phyloP scores from a whole-genome alignment of 2,329 filamentous ascomycete species.

The Anthostomella pinea region DNA sequence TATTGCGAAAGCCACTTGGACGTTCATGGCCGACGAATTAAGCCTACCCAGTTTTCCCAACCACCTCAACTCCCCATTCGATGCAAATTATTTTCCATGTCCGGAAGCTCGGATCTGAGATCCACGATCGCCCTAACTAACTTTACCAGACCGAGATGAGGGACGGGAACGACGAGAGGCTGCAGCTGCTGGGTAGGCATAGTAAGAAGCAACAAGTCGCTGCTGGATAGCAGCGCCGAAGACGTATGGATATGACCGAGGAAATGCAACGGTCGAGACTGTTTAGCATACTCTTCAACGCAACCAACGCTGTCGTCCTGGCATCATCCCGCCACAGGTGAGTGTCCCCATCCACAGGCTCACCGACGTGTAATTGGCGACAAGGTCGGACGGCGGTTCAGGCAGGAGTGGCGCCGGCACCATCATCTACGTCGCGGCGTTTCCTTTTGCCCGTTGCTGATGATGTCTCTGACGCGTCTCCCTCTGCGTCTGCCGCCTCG shows the following conservation, averaged over 20 bases:
- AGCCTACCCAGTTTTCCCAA: conserved; percentile 13
- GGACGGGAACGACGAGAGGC: not conserved
- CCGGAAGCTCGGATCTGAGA: conserved; percentile 14
- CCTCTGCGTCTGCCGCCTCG: conserved; percentile 31
- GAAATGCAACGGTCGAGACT: conserved; percentile 1
- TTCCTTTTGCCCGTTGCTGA: conserved; percentile 51
- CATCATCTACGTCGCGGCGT: conserved; percentile 40
- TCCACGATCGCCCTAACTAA: conserved; percentile 10
- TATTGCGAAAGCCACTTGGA: conserved; percentile 7
- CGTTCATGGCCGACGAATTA: conserved; percentile 2
- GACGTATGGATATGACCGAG: not conserved
- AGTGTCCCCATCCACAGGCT: not conserved
- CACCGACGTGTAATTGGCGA: not conserved
- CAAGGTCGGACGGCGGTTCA: not conserved
- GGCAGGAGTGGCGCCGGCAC: not conserved
- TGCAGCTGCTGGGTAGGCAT: not conserved
- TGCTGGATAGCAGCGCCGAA: no score
- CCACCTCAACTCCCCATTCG: conserved; percentile 12
- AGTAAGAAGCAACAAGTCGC: no score
- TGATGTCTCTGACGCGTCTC: conserved; percentile 35
- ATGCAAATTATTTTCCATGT: conserved; percentile 12
- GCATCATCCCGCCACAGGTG: not conserved
- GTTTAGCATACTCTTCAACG: not conserved
- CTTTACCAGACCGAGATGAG: conserved; percentile 8
- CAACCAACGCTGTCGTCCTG: not conserved